A percentile compares a stretch with the other conserved stretches of the same genome.
Evolutionary conservation across 805 yeast species (phyloP).

Genomic region (Yarrowia divulgata): DNA sequence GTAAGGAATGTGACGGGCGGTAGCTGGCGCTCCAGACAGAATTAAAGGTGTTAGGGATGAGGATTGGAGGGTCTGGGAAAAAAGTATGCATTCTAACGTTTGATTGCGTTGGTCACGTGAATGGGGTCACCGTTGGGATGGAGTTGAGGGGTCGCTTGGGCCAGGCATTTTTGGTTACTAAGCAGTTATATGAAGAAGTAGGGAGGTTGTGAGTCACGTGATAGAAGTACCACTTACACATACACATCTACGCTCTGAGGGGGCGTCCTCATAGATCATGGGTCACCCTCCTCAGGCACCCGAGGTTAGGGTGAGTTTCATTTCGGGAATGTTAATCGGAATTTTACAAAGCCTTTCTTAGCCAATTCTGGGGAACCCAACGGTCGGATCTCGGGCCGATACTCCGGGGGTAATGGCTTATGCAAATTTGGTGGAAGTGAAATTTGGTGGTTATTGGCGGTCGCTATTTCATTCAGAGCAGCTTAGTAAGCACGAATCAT

Average conservation of each 20-base stretch:
- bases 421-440: not conserved
- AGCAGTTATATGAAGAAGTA: too few species aligned
- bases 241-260: too few species aligned
- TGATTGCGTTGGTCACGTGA: constrained; percentile 33
- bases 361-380: constrained; percentile 1
- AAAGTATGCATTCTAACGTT: constrained; percentile 18
- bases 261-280: too few species aligned
- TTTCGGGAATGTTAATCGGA: not conserved
- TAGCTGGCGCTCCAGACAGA: not conserved
- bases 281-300: not conserved
- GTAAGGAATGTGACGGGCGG: not conserved
- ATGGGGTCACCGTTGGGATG: not conserved
- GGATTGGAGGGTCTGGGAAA: not conserved
- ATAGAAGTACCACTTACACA: not conserved
- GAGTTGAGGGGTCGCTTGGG: too few species aligned
- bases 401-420: not conserved
- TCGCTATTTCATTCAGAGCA: too few species aligned
- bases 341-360: not conserved
- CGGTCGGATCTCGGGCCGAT: not conserved
- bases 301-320: constrained; percentile 12
- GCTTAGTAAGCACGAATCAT: too few species aligned
- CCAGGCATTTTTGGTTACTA: too few species aligned
- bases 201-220: not conserved
- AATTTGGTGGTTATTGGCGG: too few species aligned
- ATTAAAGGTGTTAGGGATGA: not conserved